A percentile compares a stretch with the other conserved stretches of the same genome.
Evolutionary conservation across 2,329 filamentous ascomycete genomes (phyloP).

Genomic region (Lasiodiplodia theobromae): DNA sequence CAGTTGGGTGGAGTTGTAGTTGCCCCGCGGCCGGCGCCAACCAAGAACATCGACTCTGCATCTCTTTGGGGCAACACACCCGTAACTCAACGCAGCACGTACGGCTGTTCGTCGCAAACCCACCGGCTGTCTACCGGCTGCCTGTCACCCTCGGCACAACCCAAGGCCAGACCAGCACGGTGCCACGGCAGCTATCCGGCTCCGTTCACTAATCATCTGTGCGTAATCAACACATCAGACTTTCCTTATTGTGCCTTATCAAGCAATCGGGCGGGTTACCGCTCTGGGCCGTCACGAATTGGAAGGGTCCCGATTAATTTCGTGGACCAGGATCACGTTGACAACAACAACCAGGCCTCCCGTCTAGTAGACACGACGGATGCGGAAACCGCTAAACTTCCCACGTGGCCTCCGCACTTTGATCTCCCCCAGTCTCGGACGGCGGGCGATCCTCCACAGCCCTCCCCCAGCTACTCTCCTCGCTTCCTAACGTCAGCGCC

Average conservation of each 20-base stretch:
- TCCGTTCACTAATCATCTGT: slow-evolving; percentile 17
- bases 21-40: background rate
- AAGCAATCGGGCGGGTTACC: background rate
- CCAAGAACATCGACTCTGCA: too few relatives aligned
- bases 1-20: background rate
- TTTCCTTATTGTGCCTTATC: background rate
- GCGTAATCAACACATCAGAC: slow-evolving; percentile 2
- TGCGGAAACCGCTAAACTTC: background rate
- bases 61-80: too few relatives aligned
- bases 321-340: too few relatives aligned
- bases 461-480: slow-evolving; percentile 55
- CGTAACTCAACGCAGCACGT: too few relatives aligned
- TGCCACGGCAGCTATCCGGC: background rate
- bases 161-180: background rate
- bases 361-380: background rate
- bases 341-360: too few relatives aligned
- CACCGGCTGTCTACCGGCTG: too few relatives aligned
- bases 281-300: background rate
- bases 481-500: slow-evolving; percentile 50
- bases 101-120: too few relatives aligned
- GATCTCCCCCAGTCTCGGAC: slow-evolving; percentile 32
- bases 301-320: too few relatives aligned
- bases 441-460: slow-evolving; percentile 50
- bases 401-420: background rate
- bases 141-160: too few relatives aligned